Base-by-base conservation (phyloP, 179 eudicot genomes). In the Beta lomatogona region DNA sequence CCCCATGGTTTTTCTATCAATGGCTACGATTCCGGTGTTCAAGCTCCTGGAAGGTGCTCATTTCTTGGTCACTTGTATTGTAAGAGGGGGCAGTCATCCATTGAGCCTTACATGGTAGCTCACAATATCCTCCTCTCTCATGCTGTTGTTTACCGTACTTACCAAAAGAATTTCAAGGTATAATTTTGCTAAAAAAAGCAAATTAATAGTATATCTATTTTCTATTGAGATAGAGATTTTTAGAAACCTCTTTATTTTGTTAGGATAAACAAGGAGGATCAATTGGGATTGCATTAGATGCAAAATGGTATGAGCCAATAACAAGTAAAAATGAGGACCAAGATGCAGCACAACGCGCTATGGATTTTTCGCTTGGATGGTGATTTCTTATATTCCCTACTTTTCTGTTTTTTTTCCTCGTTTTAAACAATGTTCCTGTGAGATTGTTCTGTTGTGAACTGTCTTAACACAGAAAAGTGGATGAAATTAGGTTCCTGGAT, bases 21-120 rank as follows among this genome's bases (percentile, higher is more conserved):
- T 78, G 98, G 99, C 31, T 96, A 94, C 72, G 95, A 96, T 73
- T 67, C 80, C 5, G 99, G 99, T 0, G 69, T 94, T 82, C 99
- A 96, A 86, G 99, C 99, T 67, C 99, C 99, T 0, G 99, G 99
- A 44, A 87, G 99, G 75, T 95, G 99, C 88, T 95, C 99, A 18
- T 78, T 95, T 84, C 81, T 95, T 13, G 92, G 88, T 14, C 98
- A 92, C 86, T 60, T 94, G 65, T 10, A 90, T 13, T 95, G 99
- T 76, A 90, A 86, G 80, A 85, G 83, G 50, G 99, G 99, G 2
- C 89, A 94, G 82, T 95, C 99, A 6, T 81, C 90, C 1, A 82
- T 83, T 12, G 99, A 95, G 69, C 99, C 99, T 18, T 95, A 95
- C 61, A 57, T 91, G 3, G 99, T 90, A 57, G 98, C 96, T 87